Percentiles rank a stretch among this genome's conserved stretches.
Conservation (phyloP, 495 filamentous ascomycete genomes). For the Amphirosellinia nigrospora region DNA sequence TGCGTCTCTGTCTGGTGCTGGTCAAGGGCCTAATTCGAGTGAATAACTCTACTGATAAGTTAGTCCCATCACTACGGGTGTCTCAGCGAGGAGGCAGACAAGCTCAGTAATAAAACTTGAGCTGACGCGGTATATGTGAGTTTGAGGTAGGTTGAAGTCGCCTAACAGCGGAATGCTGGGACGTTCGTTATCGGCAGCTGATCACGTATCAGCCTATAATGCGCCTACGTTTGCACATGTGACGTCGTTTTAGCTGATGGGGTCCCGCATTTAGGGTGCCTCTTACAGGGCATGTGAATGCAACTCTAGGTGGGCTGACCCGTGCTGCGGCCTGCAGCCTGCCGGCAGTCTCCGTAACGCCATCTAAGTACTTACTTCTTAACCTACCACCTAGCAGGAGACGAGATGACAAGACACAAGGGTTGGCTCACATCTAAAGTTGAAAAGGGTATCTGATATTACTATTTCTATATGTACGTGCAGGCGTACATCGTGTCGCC, state of each 20-base stretch:
- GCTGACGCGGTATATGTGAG: slow-evolving; percentile 9
- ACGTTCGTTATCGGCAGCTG: slow-evolving; percentile 17
- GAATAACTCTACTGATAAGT: neutral
- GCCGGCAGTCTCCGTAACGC: neutral
- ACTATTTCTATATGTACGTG: neutral
- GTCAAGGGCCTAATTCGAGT: neutral
- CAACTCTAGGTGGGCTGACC: neutral
- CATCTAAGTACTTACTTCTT: too few relatives aligned
- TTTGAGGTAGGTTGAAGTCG: slow-evolving; percentile 6
- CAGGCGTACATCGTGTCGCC: neutral
- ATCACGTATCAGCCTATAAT: neutral
- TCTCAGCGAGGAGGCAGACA: neutral
- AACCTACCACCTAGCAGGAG: too few relatives aligned
- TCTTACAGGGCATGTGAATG: neutral
- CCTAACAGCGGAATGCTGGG: neutral
- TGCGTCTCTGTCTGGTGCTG: neutral
- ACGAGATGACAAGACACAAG: neutral
- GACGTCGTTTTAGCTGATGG: slow-evolving; percentile 11
- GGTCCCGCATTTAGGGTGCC: neutral
- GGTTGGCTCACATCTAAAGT: neutral
- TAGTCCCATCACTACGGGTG: neutral
- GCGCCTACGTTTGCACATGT: slow-evolving; percentile 6
- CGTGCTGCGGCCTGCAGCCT: neutral
- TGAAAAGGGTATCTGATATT: slow-evolving; percentile 17
- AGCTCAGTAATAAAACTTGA: slow-evolving; percentile 1